Base-by-base conservation (phyloP, 192 early-diverging fungal species). In the Gaertneriomyces sp. region DNA sequence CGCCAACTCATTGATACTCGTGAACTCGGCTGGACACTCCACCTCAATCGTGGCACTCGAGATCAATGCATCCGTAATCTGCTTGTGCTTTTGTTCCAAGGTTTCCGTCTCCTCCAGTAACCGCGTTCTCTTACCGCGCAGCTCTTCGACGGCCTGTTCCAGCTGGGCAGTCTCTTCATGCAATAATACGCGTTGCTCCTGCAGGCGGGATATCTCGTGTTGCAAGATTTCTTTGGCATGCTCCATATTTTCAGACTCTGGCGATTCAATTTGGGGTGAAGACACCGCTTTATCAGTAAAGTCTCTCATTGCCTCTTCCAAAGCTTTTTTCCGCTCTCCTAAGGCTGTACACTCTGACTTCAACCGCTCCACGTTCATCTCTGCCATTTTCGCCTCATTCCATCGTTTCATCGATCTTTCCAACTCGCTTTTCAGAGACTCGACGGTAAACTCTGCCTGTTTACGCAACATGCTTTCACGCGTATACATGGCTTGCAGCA, bases 361-460 rank as follows among this genome's bases (percentile, higher is more conserved):
- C 52, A 70, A 58, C 5, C 45, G 5, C 19, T 54, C 53, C 20
- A 46, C 10, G 4, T 63, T 9, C 47, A 56, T 61, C 33, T 41
- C 69, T 9, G 25, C 33, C 41, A 51, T 52, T n/a, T 20, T 54
- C 10, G 45, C n/a, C n/a, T n/a, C n/a, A n/a, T n/a, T n/a, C n/a
- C n/a, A n/a, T n/a, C n/a, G n/a, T 5, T 44, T 17, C 17, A 45
- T 17, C 19, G 43, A 19, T 14, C 17, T 25, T 3, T 47, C 12
- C 61, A 69, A 5, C 44, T 59, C 38, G 14, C n/a, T 17, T 45
- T 66, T 66, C 20, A 66, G 50, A n/a, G 10, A 14, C 45, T 4
- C 67, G 10, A 63, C 49, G 7, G 9, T 33, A 6, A 62, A 41
- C 42, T 69, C 72, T 7, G 61, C 61, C 55, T 70, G 57, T 42